Evolutionary conservation across 1,139 yeast genomes (phyloP), one percentile per base, ranked within the genome.

Genomic region (Lodderomyces metapsilosis): DNA sequence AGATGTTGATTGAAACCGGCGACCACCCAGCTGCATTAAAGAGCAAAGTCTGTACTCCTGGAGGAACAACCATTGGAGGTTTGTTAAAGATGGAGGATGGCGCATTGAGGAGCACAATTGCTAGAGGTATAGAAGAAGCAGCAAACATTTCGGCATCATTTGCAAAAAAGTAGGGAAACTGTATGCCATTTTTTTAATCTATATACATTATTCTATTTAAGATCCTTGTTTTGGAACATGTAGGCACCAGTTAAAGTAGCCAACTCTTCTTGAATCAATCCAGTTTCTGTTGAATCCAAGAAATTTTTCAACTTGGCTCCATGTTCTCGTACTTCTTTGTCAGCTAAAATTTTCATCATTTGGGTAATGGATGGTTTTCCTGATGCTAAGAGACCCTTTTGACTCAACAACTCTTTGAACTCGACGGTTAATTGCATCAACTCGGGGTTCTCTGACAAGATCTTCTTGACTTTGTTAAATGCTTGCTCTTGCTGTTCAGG

Each of bases 1-100:
- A 82, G 64, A 88, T 92, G 96, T 94, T 84, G 1, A 65, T 77
- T 46, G 85, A 80, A 57, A 78, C 88, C n/a, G 91, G 89, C 3
- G 80, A 77, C 34, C 97, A 91, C 57, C 98, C 98, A n/a, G 94
- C 95, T 9, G 88, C 79, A 15, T 74, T 92, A 61, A 86, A 88
- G 59, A 83, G 87, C 60, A 85, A 84, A 56, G 94, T 92, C 5
- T 89, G 97, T 59, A 92, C 99, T 0, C 99, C 99, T 13, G 98
- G 95, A 25, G 99, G 99, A 30, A 91, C 97, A 41, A 92, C 99
- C 7, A 92, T 94, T 59, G 96, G 96, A 4, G 99, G 99, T 0
- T 71, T 94, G 48, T 76, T 91, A 62, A 88, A 82, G 53, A 80
- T 94, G 84, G 99, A 92, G 66, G 96, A 89, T 53, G 82, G 82